Conservation (phyloP, 192 early-diverging fungal genomes). For the Glomus cerebriforme region DNA sequence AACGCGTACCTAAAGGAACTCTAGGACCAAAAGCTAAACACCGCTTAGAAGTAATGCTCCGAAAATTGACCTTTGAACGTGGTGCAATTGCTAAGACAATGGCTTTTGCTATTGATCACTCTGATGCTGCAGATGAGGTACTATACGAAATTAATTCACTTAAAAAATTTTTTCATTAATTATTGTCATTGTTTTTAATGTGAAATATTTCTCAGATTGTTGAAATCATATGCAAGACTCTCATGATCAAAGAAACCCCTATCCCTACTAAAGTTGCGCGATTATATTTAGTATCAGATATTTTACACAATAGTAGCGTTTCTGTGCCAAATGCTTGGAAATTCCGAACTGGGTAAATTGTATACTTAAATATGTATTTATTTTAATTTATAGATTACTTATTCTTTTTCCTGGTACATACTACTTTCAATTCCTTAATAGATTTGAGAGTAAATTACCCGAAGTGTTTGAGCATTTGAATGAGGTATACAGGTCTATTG, state of each 20-base stretch:
- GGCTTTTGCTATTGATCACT: constrained; percentile 82
- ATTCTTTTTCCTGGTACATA: background rate
- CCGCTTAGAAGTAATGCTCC: constrained; percentile 48
- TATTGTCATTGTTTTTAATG: constrained; percentile 6
- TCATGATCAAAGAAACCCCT: constrained; percentile 59
- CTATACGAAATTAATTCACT: background rate
- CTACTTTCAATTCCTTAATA: background rate
- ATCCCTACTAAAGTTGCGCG: constrained; percentile 68
- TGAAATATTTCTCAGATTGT: constrained; percentile 52
- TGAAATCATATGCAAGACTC: constrained; percentile 61
- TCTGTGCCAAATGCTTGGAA: constrained; percentile 87
- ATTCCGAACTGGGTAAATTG: constrained; percentile 60
- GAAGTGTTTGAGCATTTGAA: constrained; percentile 73
- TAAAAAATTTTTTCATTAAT: background rate
- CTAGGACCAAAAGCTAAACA: constrained; percentile 50
- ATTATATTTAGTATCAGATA: constrained; percentile 85
- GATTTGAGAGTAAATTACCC: constrained; percentile 63
- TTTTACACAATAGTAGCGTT: constrained; percentile 85
- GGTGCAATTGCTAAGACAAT: constrained; percentile 75
- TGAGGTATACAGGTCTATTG: constrained; percentile 63
- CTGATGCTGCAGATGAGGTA: constrained; percentile 77
- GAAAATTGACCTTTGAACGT: constrained; percentile 48
- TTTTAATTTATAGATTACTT: too few relatives aligned
- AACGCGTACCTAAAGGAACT: constrained; percentile 47
- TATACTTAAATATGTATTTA: background rate